Evolutionary conservation across 345 rosid species (phyloP).

Genomic region (Adansonia digitata): DNA sequence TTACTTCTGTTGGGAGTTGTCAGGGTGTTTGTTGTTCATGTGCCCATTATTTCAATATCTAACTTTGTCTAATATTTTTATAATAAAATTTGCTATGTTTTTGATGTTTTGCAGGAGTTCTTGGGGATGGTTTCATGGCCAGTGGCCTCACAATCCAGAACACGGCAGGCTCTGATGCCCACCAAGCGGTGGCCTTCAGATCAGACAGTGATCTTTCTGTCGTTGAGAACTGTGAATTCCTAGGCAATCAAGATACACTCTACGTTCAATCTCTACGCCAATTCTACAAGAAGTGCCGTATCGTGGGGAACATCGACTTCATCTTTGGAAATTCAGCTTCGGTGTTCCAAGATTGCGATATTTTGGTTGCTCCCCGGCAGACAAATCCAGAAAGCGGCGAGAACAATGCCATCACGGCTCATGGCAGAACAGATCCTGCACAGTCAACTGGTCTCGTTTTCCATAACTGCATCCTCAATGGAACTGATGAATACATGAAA

Average conservation of each 20-base stretch:
- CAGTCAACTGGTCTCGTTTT: slow-evolving; percentile 72
- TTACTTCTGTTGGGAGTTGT: too few species aligned
- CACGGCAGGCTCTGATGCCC: slow-evolving; percentile 76
- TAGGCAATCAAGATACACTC: slow-evolving; percentile 89
- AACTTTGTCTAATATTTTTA: too few species aligned
- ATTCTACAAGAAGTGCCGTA: slow-evolving; percentile 66
- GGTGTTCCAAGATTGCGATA: slow-evolving; percentile 59
- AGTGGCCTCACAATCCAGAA: slow-evolving; percentile 71
- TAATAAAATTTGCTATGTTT: too few species aligned
- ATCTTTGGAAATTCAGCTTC: slow-evolving; percentile 88
- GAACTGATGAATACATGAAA: slow-evolving; percentile 73
- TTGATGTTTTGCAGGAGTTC: slow-evolving; percentile 40
- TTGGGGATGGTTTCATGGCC: slow-evolving; percentile 97
- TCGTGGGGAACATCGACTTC: slow-evolving; percentile 89
- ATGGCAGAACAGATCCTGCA: slow-evolving; percentile 78
- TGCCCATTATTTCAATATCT: too few species aligned
- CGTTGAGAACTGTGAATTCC: slow-evolving; percentile 72
- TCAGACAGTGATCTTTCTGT: slow-evolving; percentile 75
- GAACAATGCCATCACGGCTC: slow-evolving; percentile 69
- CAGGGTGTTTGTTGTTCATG: too few species aligned
- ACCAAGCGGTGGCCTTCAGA: slow-evolving; percentile 91
- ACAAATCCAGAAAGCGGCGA: slow-evolving; percentile 65
- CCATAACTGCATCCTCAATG: slow-evolving; percentile 61
- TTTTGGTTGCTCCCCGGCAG: slow-evolving; percentile 59
- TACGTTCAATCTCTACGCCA: slow-evolving; percentile 82